Base-by-base conservation (phyloP, 2,329 filamentous ascomycete genomes). In the Annulohypoxylon truncatum region DNA sequence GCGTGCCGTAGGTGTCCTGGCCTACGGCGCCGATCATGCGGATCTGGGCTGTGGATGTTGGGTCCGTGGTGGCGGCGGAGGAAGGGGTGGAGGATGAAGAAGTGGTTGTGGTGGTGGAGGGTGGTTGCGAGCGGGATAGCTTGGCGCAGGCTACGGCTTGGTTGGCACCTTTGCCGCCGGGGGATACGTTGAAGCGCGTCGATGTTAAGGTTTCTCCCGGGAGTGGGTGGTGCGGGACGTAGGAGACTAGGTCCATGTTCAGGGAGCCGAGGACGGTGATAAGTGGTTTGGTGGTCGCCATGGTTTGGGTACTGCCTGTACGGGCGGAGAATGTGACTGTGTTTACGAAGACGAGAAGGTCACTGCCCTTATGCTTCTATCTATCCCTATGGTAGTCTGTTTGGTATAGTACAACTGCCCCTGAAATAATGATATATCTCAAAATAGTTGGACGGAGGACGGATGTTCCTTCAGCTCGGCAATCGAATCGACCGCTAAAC, bases 131-230 rank as follows among this genome's bases (percentile, higher is more conserved):
- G 50, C 91, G 87, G 0, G 92, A 96, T 53, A 96, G 87, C 68
- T 95, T 92, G 53, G 90, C 92, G 80, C 91, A 94, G 22, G 94
- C 93, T 60, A 97, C 92, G 64, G 94, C 94, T 82, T 98, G 95
- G 82, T 98, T 98, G 66, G 94, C 94, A 69, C 95, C 95, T 82
- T 99, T 99, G 61, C 96, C 95, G 73, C 95, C 96, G 28, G 92
- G 90, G 44, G 92, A 94, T 33, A 90, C 93, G 75, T 86, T 86
- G 81, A 97, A 97, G 18, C 88, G 89, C 70, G 83, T 89, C 50
- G 93, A 87, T 2, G 92, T 94, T 54, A 98, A 85, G 2, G 95
- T 98, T 81, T 99, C 95, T 71, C 95, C 96, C 0, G 91, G 90
- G 1, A 85, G 82, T 1, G 96, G 95, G 68, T 97, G 89, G 68